phyloP scores from a whole-genome alignment of 352 stramenopile genomes.

The Aphanomyces stellatus region DNA sequence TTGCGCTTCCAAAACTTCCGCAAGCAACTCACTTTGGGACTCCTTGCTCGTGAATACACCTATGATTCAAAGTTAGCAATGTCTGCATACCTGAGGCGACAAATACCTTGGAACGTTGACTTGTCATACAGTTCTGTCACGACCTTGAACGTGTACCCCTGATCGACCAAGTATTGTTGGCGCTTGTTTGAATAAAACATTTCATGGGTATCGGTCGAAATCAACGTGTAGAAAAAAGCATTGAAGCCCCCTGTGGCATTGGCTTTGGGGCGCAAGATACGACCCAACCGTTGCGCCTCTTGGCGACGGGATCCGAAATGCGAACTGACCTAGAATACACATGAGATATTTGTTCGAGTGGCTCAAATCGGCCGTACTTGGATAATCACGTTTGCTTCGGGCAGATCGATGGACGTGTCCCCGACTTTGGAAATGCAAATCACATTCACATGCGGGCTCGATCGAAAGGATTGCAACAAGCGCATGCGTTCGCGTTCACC shows the following conservation, averaged over 20 bases:
- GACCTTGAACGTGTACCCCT: constrained; percentile 99
- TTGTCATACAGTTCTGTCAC: constrained; percentile 91
- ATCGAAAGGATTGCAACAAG: constrained; percentile 77
- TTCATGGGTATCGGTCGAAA: constrained; percentile 98
- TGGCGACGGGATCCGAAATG: constrained; percentile 98
- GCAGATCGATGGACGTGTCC: constrained; percentile 99
- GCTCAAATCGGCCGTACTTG: constrained; percentile 45
- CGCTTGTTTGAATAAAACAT: constrained; percentile 99
- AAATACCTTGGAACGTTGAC: constrained; percentile 47
- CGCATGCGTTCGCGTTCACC: constrained; percentile 88
- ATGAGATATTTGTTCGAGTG: neutral
- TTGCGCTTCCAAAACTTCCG: constrained; percentile 63
- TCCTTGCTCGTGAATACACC: constrained; percentile 75
- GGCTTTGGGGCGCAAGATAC: constrained; percentile 97
- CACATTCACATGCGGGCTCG: constrained; percentile 78
- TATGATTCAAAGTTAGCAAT: neutral
- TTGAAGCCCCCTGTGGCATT: constrained; percentile 96
- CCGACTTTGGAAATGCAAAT: constrained; percentile 93
- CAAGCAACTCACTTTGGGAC: constrained; percentile 59
- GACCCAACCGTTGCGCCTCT: constrained; percentile 98
- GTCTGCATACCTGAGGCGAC: neutral
- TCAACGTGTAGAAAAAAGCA: constrained; percentile 99
- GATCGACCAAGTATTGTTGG: constrained; percentile 99
- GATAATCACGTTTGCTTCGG: constrained; percentile 99
- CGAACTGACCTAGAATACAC: constrained; percentile 68